Base-by-base conservation (phyloP, 768 basidiomycete species). In the Tremella fuciformis region DNA sequence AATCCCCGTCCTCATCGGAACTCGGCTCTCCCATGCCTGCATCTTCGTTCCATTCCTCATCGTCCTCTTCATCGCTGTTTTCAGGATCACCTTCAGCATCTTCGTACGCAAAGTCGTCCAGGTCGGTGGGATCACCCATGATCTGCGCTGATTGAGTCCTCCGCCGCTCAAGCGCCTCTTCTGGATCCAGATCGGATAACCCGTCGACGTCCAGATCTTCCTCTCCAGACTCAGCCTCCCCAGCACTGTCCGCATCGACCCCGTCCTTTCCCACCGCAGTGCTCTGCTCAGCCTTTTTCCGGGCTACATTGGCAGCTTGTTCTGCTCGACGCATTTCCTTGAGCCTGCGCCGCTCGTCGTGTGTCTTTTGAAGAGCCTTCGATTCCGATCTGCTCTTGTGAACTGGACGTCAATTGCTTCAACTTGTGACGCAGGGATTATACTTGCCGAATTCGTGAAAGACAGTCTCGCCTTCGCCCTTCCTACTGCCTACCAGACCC, bases 361-460 rank as follows among this genome's bases (percentile, higher is more conserved):
- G 89, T 22, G 86, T 84, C 22, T 84, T 83, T 68, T 87, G 86
- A 59, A 86, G 83, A 11, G 80, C 81, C 25, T 82, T 80, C 18
- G 82, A 80, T 64, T 93, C 86, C 50, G 86, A 84, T 77, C 88
- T 90, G 38, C 88, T 82, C 78, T 93, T 98, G 81, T 90, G 89
- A 51, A 97, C 94, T 96, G 66, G 6, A 21, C 16, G 55, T 64
- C 48, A 61, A 56, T 39, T 57, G 11, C 22, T 21, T 54, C 52
- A 15, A 34, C n/a, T n/a, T n/a, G 24, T 18, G 58, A 16, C 3
- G 8, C n/a, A 47, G 18, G 7, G 7, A 18, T 15, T 7, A 25
- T 8, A 81, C 88, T 67, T 67, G 91, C 94, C 88, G 69, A 96
- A 88, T 78, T 89, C 86, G 74, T 99, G 96, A 80, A 88, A 96